A percentile compares a stretch with the other conserved stretches of the same genome.
Conservation (phyloP, 176 grass and related monocot species). For the Luzula sylvatica region DNA sequence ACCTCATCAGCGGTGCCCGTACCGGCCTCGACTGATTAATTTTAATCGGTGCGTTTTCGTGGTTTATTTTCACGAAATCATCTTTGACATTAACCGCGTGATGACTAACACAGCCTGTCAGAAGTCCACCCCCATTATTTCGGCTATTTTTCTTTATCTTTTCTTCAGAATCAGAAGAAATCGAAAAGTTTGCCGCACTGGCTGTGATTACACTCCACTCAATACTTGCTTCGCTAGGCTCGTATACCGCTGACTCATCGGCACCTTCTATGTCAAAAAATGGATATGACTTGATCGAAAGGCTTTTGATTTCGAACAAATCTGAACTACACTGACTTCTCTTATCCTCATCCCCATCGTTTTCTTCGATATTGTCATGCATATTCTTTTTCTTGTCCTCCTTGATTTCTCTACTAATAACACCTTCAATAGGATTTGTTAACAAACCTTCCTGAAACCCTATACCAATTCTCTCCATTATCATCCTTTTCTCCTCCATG, state of each 20-base stretch:
- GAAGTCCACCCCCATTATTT: constrained; percentile 18
- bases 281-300: constrained; percentile 41
- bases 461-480: constrained; percentile 32
- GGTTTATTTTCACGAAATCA: not conserved
- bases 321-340: constrained; percentile 90
- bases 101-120: constrained; percentile 61
- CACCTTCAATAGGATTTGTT: constrained; percentile 15
- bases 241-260: constrained; percentile 27
- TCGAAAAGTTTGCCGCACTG: constrained; percentile 34
- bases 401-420: constrained; percentile 16
- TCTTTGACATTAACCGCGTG: constrained; percentile 42
- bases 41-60: not conserved
- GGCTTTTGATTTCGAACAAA: constrained; percentile 92
- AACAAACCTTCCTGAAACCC: constrained; percentile 23
- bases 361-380: not conserved
- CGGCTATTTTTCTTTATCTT: not conserved
- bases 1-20: constrained; percentile 11
- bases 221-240: constrained; percentile 81
- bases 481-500: constrained; percentile 24
- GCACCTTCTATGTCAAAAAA: constrained; percentile 8
- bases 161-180: constrained; percentile 26
- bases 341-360: constrained; percentile 9
- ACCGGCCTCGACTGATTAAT: not conserved
- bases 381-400: not conserved
- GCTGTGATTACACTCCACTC: constrained; percentile 78